Evolutionary conservation across 345 rosid species (phyloP).

Genomic region (Eucalyptus dawsonii): DNA sequence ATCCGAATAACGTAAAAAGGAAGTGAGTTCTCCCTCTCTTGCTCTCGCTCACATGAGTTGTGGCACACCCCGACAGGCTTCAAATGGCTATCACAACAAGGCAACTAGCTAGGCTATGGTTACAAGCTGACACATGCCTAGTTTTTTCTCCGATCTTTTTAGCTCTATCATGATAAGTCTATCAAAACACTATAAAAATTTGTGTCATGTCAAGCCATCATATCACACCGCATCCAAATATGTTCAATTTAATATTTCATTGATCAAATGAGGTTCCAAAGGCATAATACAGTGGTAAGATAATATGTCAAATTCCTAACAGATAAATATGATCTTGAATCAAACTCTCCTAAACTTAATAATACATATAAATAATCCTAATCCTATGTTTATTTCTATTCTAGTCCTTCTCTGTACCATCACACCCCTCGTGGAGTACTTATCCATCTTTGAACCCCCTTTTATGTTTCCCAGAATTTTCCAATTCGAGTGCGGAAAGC

Average conservation of each 20-base stretch:
- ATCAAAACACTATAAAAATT: neutral
- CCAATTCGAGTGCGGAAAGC: neutral
- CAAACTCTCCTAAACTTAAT: neutral
- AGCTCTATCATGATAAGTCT: neutral
- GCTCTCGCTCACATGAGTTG: neutral
- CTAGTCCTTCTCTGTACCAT: neutral
- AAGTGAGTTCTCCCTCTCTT: neutral
- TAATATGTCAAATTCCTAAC: accelerated
- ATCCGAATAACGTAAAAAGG: neutral
- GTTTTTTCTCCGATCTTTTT: neutral
- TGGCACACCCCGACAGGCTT: neutral
- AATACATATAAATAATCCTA: neutral
- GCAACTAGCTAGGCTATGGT: neutral
- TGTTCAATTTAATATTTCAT: no score
- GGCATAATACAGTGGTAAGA: accelerated
- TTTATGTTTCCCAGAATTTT: neutral
- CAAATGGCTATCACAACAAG: neutral
- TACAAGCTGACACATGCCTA: neutral
- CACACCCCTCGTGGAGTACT: neutral
- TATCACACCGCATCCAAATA: accelerated
- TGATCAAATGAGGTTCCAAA: neutral
- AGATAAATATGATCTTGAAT: neutral
- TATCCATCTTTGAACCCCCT: neutral
- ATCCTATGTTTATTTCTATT: neutral
- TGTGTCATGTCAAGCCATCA: neutral